These are phyloP conservation scores for Aspergillus taichungensis DNA, from an alignment of 495 filamentous ascomycete species.

Conservation along the genomic window DNA sequence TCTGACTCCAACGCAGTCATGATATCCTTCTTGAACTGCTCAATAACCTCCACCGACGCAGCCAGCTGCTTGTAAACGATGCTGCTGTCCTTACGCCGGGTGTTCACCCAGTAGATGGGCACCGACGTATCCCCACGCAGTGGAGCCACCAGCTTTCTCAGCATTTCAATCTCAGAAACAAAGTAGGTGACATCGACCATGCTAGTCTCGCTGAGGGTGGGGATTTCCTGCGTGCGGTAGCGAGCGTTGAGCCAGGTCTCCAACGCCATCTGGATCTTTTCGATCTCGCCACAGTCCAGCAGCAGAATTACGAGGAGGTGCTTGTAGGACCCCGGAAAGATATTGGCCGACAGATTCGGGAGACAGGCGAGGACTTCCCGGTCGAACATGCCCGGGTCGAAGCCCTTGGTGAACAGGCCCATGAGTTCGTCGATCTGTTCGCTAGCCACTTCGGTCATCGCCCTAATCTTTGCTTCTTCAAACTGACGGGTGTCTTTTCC, in stretches of 20 bases:
- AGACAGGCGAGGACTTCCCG: slow-evolving; percentile 4
- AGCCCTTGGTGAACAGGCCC: slow-evolving; percentile 14
- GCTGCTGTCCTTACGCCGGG: slow-evolving; percentile 1
- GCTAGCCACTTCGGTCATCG: slow-evolving; percentile 6
- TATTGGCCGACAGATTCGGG: slow-evolving; percentile 2
- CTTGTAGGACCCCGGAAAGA: slow-evolving; percentile 16
- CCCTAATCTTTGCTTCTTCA: slow-evolving; percentile 7
- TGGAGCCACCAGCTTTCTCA: slow-evolving; percentile 16
- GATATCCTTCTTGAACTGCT: slow-evolving; percentile 14
- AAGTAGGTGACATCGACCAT: slow-evolving; percentile 12
- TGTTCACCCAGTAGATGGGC: slow-evolving; percentile 14
- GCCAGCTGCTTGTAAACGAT: slow-evolving; percentile 13
- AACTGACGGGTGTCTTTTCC: neutral
- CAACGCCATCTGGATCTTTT: slow-evolving; percentile 10
- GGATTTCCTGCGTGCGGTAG: neutral
- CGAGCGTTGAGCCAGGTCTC: slow-evolving; percentile 8
- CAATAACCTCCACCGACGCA: slow-evolving; percentile 10
- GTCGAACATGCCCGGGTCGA: slow-evolving; percentile 12
- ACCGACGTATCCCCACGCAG: slow-evolving; percentile 7
- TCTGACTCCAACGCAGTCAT: neutral
- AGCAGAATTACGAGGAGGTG: slow-evolving; percentile 18
- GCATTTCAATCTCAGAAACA: slow-evolving; percentile 11
- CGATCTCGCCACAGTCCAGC: slow-evolving; percentile 2
- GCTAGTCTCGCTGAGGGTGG: neutral
- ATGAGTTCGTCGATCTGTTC: slow-evolving; percentile 8